Evolutionary conservation across 345 rosid species (phyloP).

Genomic region (Moricandia moricandioides): DNA sequence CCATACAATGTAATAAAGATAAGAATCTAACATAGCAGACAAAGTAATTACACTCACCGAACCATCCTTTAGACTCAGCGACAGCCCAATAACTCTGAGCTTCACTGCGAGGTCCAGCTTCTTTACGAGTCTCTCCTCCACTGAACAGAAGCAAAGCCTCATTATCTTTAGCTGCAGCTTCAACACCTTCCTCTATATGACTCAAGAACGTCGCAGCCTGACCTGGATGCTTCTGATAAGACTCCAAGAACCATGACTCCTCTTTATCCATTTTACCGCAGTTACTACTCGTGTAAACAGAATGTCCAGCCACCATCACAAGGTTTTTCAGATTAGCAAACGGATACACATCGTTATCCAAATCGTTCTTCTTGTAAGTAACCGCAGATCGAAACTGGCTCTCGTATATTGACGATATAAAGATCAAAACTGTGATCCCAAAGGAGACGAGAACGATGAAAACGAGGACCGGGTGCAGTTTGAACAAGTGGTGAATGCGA

Average conservation of each 20-base stretch:
- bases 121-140: conserved; percentile 95
- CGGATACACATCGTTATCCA: conserved; percentile 50
- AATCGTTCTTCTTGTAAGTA: conserved; percentile 36
- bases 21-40: neutral
- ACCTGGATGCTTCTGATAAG: conserved; percentile 91
- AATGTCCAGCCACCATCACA: conserved; percentile 98
- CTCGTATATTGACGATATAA: conserved; percentile 52
- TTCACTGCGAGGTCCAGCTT: conserved; percentile 96
- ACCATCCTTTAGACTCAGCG: conserved; percentile 94
- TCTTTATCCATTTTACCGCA: conserved; percentile 80
- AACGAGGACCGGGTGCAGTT: conserved; percentile 62
- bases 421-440: conserved; percentile 55
- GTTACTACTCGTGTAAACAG: conserved; percentile 73
- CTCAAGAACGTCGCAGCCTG: conserved; percentile 82
- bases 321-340: conserved; percentile 68
- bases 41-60: conserved; percentile 58
- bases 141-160: conserved; percentile 85
- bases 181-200: conserved; percentile 83
- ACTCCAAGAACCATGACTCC: conserved; percentile 91
- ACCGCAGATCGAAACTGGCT: conserved; percentile 37
- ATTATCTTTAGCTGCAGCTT: conserved; percentile 56
- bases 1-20: neutral
- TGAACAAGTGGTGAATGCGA: conserved; percentile 56
- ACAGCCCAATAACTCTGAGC: conserved; percentile 99
- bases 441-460: conserved; percentile 54